Evolutionary conservation across 2,329 filamentous ascomycete species (phyloP).

Genomic region (Ophiostoma triangulosporum): DNA sequence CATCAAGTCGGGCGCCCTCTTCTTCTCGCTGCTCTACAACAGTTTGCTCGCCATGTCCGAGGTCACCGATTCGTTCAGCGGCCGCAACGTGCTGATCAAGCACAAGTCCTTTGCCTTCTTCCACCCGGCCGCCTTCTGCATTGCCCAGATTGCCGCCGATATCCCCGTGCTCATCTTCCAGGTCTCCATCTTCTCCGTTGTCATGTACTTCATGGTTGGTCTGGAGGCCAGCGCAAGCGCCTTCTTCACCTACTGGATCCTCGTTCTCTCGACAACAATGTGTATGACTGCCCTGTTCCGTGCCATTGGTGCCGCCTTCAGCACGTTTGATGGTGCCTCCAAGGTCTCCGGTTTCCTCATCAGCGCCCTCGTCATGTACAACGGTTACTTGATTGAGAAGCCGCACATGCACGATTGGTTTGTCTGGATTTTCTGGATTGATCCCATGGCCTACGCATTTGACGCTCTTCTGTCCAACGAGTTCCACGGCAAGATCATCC

Average conservation of each 20-base stretch:
- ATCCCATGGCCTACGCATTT: conserved; percentile 52
- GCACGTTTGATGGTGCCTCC: conserved; percentile 50
- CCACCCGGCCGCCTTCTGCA: conserved; percentile 40
- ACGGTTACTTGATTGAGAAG: conserved; percentile 52
- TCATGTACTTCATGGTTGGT: conserved; percentile 67
- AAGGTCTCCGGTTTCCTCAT: conserved; percentile 43
- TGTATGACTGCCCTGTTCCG: conserved; percentile 49
- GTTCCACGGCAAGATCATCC: conserved; percentile 36
- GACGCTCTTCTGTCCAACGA: conserved; percentile 45
- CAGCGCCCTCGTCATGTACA: conserved; percentile 51
- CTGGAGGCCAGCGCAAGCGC: conserved; percentile 50
- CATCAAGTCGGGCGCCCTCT: conserved; percentile 32
- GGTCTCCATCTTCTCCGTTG: conserved; percentile 52
- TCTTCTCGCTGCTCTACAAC: conserved; percentile 40
- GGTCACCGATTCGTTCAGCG: conserved; percentile 48
- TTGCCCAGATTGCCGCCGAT: conserved; percentile 46
- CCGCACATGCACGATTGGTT: conserved; percentile 54
- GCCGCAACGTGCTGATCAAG: conserved; percentile 45
- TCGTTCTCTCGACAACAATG: conserved; percentile 37
- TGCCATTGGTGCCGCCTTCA: conserved; percentile 44
- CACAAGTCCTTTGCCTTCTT: conserved; percentile 37
- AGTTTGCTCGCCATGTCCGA: conserved; percentile 61
- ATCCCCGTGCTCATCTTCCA: conserved; percentile 48
- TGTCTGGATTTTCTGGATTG: conserved; percentile 51
- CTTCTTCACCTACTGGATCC: conserved; percentile 51